Base-by-base conservation (phyloP, 2,329 filamentous ascomycete genomes). In the Graphium sp. region DNA sequence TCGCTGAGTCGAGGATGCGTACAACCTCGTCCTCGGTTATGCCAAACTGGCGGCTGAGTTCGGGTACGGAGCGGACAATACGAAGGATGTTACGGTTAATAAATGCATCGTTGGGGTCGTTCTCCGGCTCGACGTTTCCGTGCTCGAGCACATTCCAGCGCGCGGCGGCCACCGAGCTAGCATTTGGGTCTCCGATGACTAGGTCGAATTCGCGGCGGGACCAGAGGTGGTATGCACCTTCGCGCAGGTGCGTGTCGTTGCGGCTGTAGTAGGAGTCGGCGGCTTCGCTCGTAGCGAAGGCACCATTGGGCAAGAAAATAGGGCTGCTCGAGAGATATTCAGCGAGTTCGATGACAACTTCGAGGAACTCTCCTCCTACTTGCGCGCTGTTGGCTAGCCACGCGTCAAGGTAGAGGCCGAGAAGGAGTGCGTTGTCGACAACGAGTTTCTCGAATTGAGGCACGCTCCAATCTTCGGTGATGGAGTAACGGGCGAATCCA, bases 381-480 rank as follows among this genome's bases (percentile, higher is more conserved):
- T 66, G 37, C 9, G 43, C 52, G 15, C 52, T 48, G 15, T 42
- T 48, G 9, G 74, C 53, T 10, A 82, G 62, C 61, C 85, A 95
- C 0, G 81, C 85, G 42, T 94, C 84, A 6, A 92, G 62, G 41
- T 89, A 95, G 6, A 89, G 62, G 15, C 75, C 67, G 3, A 98
- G 56, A 2, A 95, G 62, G 39, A 94, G 76, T 0, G 81, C 76
- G 43, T 98, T 92, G 45, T 95, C 89, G 31, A 83, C 84, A 7
- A 94, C 67, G 66, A 95, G 84, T 58, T 95, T 95, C 56, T 98
- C 89, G 41, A 95, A 98, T 48, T 93, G 85, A 8, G 89, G 89
- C 26, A 95, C 58, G 36, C 78, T 81, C 89, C 89, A 98, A 51
- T 95, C 81, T 10, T 73, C 60, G 0, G 87, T 95, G 6, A 92